These are phyloP conservation scores for Phaeodactylum tricornutum DNA, from an alignment of 108 stramenopile species.

Conservation along the genomic window DNA sequence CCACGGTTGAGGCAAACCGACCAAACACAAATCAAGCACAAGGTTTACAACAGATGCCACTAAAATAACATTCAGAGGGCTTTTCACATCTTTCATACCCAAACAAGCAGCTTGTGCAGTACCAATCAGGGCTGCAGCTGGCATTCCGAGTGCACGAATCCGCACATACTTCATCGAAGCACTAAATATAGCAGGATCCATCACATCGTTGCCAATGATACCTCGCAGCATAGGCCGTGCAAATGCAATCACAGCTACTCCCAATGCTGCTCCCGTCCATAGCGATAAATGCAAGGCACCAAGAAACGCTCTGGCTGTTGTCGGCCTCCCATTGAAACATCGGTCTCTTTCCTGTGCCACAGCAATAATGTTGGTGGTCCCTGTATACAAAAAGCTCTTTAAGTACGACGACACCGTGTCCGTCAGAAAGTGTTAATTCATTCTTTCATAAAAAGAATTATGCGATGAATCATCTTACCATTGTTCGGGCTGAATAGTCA, in stretches of 20 bases:
- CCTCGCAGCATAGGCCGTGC: conserved; percentile 19
- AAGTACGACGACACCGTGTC: not conserved
- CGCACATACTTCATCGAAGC: conserved; percentile 51
- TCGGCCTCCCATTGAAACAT: conserved; percentile 4
- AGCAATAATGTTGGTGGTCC: conserved; percentile 44
- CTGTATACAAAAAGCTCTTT: conserved; percentile 55
- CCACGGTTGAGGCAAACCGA: too few species aligned
- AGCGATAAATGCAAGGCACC: conserved; percentile 34
- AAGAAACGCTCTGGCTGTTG: conserved; percentile 29
- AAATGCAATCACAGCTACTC: conserved; percentile 16
- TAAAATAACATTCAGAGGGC: conserved; percentile 40
- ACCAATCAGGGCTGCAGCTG: conserved; percentile 49
- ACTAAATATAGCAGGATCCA: conserved; percentile 31
- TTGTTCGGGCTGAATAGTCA: conserved; percentile 30
- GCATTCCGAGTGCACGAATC: conserved; percentile 56
- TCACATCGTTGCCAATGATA: conserved; percentile 41
- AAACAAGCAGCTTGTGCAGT: conserved; percentile 50
- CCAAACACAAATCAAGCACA: conserved; percentile 41
- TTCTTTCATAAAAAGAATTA: not conserved
- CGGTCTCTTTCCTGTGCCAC: conserved; percentile 26
- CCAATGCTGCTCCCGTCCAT: conserved; percentile 33
- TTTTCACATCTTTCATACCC: conserved; percentile 44
- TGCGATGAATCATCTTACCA: conserved; percentile 17
- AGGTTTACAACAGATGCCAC: conserved; percentile 57
- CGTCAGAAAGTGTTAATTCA: too few species aligned